Conservation (phyloP, 352 stramenopile species). For the Peronosclerospora sorghi region DNA sequence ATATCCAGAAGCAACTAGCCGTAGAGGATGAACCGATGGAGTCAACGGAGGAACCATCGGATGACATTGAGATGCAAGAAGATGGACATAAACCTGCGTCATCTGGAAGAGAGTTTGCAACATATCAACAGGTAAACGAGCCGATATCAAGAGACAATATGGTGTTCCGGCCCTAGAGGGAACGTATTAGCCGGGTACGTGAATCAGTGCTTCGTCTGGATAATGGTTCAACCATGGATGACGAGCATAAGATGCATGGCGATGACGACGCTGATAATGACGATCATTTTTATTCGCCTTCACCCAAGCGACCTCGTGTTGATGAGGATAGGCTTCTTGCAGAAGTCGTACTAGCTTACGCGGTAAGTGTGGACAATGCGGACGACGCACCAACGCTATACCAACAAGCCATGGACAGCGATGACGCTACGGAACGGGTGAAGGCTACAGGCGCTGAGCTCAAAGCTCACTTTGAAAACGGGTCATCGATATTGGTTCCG, state of each 20-base stretch:
- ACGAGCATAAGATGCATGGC: too few relatives aligned
- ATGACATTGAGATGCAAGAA: too few relatives aligned
- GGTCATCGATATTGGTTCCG: constrained; percentile 1
- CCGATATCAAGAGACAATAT: neutral
- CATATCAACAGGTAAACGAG: neutral
- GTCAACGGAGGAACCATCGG: too few relatives aligned
- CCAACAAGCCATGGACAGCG: neutral
- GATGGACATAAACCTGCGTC: too few relatives aligned
- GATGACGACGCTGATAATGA: constrained; percentile 1
- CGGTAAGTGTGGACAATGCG: neutral
- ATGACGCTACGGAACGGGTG: neutral
- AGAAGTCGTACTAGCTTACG: constrained; percentile 5
- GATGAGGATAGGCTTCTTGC: constrained; percentile 5
- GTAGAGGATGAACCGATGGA: too few relatives aligned
- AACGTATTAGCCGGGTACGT: neutral
- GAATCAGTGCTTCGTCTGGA: neutral
- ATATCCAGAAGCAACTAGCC: too few relatives aligned
- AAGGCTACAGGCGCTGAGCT: constrained; percentile 5
- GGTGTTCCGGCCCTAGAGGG: neutral
- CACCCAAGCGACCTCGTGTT: constrained; percentile 5
- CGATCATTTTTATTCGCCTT: constrained; percentile 1
- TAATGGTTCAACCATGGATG: too few relatives aligned
- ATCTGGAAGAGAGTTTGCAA: too few relatives aligned
- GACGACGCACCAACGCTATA: neutral
- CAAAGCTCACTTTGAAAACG: neutral